A percentile compares a stretch with the other conserved stretches of the same genome.
Conservation (phyloP, 1,139 yeast genomes). For the Debaryomyces coudertii region DNA sequence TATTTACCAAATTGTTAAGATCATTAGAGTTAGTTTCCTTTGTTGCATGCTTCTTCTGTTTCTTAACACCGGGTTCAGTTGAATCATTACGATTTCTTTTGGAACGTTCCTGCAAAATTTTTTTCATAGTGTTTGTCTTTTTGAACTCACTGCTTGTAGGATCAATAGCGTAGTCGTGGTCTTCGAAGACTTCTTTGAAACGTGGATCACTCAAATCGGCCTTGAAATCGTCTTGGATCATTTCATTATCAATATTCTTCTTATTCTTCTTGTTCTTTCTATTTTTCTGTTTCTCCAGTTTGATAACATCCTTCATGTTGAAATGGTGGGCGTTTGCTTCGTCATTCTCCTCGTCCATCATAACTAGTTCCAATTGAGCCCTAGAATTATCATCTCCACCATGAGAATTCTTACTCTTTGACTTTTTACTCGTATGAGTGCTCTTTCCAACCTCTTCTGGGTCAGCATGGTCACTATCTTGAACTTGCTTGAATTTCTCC, state of each 20-base stretch:
- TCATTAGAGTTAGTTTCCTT: constrained; percentile 14
- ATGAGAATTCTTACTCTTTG: constrained; percentile 26
- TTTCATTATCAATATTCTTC: constrained; percentile 45
- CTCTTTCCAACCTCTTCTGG: constrained; percentile 15
- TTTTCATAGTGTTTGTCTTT: constrained; percentile 84
- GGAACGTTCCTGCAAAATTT: constrained; percentile 74
- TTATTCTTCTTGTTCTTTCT: constrained; percentile 43
- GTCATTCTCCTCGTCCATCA: constrained; percentile 66
- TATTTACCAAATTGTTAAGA: constrained; percentile 28
- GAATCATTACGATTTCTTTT: constrained; percentile 44
- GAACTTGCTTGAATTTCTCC: constrained; percentile 66
- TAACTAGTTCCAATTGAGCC: constrained; percentile 76
- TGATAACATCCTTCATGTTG: constrained; percentile 75
- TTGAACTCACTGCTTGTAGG: constrained; percentile 88
- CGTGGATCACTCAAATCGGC: constrained; percentile 80
- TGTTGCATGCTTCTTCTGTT: constrained; percentile 15
- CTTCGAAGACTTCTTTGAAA: constrained; percentile 84
- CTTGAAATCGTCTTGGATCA: constrained; percentile 64
- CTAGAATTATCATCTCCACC: constrained; percentile 45
- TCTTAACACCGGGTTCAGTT: constrained; percentile 18
- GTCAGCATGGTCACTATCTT: constrained; percentile 48
- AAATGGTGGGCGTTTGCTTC: constrained; percentile 67
- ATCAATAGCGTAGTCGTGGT: constrained; percentile 89
- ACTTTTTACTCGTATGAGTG: constrained; percentile 19
- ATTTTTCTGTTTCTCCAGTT: constrained; percentile 70